A percentile compares a stretch with the other conserved stretches of the same genome.
Evolutionary conservation across 192 early-diverging fungal species (phyloP).

Genomic region (Coemansia sp.): DNA sequence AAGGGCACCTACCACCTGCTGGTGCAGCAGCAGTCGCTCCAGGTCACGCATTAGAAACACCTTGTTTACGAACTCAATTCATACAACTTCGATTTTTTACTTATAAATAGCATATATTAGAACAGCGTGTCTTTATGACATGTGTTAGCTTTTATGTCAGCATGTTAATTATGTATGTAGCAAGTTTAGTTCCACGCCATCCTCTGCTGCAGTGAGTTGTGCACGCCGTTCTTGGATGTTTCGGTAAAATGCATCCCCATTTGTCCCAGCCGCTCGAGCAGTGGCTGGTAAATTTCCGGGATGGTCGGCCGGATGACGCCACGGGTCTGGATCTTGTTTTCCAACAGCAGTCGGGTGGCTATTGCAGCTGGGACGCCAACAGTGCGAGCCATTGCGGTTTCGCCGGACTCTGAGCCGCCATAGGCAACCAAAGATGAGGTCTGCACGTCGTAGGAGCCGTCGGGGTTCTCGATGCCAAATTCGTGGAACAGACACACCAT

Average conservation of each 20-base stretch:
- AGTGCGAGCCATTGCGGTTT: constrained; percentile 80
- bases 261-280: constrained; percentile 59
- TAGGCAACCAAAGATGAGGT: constrained; percentile 68
- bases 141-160: no score
- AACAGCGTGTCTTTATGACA: no score
- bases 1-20: no score
- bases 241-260: constrained; percentile 67
- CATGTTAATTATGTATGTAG: no score
- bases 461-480: constrained; percentile 73
- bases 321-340: constrained; percentile 47
- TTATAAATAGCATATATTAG: no score
- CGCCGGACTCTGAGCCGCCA: constrained; percentile 52
- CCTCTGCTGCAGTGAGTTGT: constrained; percentile 36
- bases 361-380: constrained; percentile 78
- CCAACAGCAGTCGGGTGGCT: constrained; percentile 64
- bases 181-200: constrained; percentile 30
- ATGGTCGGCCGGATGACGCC: constrained; percentile 66
- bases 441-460: constrained; percentile 57
- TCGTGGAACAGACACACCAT: constrained; percentile 94
- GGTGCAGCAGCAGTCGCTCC: no score
- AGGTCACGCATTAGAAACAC: no score
- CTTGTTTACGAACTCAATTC: no score
- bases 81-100: no score
- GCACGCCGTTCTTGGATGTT: constrained; percentile 14
- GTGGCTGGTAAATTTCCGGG: constrained; percentile 67